Percentiles rank a stretch among this genome's conserved stretches.
Evolutionary conservation across 2,329 filamentous ascomycete species (phyloP).

Genomic region (Coniella vitis): DNA sequence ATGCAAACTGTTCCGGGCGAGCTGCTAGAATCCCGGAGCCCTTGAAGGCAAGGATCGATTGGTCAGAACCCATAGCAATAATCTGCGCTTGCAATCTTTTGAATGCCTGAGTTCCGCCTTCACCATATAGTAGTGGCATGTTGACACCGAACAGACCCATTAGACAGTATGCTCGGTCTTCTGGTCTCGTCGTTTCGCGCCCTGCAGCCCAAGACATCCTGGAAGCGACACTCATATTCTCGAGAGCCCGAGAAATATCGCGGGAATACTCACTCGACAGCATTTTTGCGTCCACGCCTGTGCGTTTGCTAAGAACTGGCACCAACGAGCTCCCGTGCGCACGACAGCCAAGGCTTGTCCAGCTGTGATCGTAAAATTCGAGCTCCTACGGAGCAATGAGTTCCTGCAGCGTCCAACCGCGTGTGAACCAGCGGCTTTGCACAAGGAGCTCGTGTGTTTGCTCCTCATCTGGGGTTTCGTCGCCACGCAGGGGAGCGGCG

Average conservation of each 20-base stretch:
- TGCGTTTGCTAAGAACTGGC: too few species aligned
- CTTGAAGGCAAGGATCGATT: too few species aligned
- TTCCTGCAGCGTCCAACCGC: slow-evolving; percentile 13
- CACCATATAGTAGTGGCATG: slow-evolving; percentile 2
- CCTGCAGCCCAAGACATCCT: slow-evolving; percentile 1
- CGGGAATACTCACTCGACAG: too few species aligned
- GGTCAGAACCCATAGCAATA: too few species aligned
- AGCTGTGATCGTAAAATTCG: slow-evolving; percentile 14
- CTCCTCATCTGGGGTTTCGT: too few species aligned
- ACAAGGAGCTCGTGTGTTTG: neutral
- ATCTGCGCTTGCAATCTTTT: slow-evolving; percentile 3
- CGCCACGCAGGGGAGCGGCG: neutral
- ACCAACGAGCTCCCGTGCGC: too few species aligned
- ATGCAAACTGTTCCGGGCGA: too few species aligned
- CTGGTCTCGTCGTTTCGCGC: neutral
- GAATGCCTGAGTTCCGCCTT: slow-evolving; percentile 1
- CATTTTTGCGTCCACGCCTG: too few species aligned
- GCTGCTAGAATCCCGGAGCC: too few species aligned
- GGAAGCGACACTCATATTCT: neutral
- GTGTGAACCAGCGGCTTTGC: slow-evolving; percentile 2
- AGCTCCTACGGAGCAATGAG: slow-evolving; percentile 15
- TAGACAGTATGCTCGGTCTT: slow-evolving; percentile 2
- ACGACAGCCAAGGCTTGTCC: too few species aligned
- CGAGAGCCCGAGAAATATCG: neutral
- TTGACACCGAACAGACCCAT: neutral